Evolutionary conservation across 2,329 filamentous ascomycete genomes (phyloP).

Genomic region (Fusarium sp.): DNA sequence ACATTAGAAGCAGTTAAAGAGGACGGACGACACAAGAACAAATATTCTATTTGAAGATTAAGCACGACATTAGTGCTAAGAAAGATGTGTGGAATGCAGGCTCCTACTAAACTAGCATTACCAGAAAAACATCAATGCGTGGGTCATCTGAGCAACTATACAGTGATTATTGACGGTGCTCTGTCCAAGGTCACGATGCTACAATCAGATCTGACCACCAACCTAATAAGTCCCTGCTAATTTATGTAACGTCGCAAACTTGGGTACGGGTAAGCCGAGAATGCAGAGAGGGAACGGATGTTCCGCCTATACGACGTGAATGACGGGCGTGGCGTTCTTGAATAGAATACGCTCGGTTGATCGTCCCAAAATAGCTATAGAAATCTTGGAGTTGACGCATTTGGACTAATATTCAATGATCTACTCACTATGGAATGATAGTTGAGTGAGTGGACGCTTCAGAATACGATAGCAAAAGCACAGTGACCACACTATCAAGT

Average conservation of each 20-base stretch:
- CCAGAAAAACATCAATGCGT: too few species aligned
- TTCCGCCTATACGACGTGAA: background rate
- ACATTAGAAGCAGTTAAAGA: too few species aligned
- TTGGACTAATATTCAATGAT: slow-evolving; percentile 9
- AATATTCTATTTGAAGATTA: too few species aligned
- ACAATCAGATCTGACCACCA: too few species aligned
- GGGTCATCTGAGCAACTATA: too few species aligned
- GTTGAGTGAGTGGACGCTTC: background rate
- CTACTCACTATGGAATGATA: slow-evolving; percentile 15
- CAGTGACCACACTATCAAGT: background rate
- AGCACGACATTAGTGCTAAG: too few species aligned
- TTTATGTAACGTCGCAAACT: background rate
- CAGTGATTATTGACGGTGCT: too few species aligned
- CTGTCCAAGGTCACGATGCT: too few species aligned
- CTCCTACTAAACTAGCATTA: too few species aligned
- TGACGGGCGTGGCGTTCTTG: slow-evolving; percentile 9
- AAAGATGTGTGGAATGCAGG: too few species aligned
- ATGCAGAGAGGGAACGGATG: slow-evolving; percentile 5
- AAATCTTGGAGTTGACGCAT: background rate
- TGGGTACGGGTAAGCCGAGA: slow-evolving; percentile 18
- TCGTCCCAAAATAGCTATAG: background rate
- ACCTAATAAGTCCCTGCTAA: background rate
- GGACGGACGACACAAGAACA: too few species aligned
- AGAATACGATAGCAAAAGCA: slow-evolving; percentile 7
- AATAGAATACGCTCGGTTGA: background rate